phyloP scores from a whole-genome alignment of 495 filamentous ascomycete genomes.

The Aspergillus cristatus region DNA sequence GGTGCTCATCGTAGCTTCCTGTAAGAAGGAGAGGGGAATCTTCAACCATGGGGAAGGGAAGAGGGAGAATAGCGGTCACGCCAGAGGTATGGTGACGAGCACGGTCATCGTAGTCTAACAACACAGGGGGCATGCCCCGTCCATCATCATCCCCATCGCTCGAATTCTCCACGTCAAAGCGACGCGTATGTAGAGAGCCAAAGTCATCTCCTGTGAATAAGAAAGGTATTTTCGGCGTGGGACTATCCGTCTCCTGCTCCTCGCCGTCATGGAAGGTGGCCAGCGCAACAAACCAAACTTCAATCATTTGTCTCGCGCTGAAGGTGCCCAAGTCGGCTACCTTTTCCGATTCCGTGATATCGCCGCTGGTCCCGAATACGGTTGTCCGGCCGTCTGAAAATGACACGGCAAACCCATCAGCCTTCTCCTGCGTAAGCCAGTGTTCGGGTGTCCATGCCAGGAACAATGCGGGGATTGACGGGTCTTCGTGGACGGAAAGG shows the following conservation, averaged over 20 bases:
- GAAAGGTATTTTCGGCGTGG: slow-evolving; percentile 12
- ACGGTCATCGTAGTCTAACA: slow-evolving; percentile 26
- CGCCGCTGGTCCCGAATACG: slow-evolving; percentile 32
- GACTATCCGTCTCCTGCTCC: not conserved
- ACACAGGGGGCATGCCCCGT: slow-evolving; percentile 11
- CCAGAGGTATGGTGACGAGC: slow-evolving; percentile 61
- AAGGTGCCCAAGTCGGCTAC: slow-evolving; percentile 20
- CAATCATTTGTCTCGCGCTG: slow-evolving; percentile 28
- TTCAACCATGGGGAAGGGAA: slow-evolving; percentile 30
- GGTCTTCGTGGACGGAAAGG: slow-evolving; percentile 32
- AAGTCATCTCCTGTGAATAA: slow-evolving; percentile 33
- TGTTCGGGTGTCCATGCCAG: slow-evolving; percentile 59
- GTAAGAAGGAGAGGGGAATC: slow-evolving; percentile 56
- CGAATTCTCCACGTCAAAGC: slow-evolving; percentile 12
- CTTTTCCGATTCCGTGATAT: slow-evolving; percentile 6
- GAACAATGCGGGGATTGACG: slow-evolving; percentile 55
- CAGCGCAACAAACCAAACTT: slow-evolving; percentile 39
- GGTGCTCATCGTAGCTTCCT: slow-evolving; percentile 84
- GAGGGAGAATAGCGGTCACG: slow-evolving; percentile 76
- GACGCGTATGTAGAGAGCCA: slow-evolving; percentile 24
- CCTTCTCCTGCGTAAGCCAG: slow-evolving; percentile 21
- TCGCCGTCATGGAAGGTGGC: slow-evolving; percentile 8
- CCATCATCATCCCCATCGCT: slow-evolving; percentile 9
- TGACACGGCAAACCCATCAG: slow-evolving; percentile 52
- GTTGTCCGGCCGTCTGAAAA: slow-evolving; percentile 55